Evolutionary conservation across 805 yeast genomes (phyloP).

Genomic region (Komagataella mondaviorum): DNA sequence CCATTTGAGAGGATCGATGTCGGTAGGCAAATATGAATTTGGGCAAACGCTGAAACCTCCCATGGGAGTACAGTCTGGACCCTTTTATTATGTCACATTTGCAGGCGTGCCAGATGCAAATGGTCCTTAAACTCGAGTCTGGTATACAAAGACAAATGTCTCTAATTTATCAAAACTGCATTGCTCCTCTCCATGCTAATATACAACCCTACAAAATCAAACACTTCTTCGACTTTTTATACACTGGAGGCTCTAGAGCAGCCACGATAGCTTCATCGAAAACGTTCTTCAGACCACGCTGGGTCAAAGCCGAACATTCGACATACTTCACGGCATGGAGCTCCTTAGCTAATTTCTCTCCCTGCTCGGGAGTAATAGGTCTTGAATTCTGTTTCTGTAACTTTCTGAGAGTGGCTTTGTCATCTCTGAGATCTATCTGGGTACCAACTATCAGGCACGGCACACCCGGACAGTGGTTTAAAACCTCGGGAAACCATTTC

Average conservation of each 20-base stretch:
- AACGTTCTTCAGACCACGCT: conserved; percentile 93
- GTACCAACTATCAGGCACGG: conserved; percentile 97
- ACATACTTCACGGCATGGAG: conserved; percentile 92
- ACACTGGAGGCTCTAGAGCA: conserved; percentile 92
- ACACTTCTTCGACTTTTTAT: conserved; percentile 73
- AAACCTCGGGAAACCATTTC: conserved; percentile 97
- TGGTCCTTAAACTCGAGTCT: neutral
- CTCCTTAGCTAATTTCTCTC: conserved; percentile 88
- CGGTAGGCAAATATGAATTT: no score
- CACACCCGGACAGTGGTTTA: conserved; percentile 94
- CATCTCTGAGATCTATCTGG: conserved; percentile 89
- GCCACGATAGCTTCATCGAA: conserved; percentile 98
- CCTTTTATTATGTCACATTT: neutral
- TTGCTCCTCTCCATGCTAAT: neutral
- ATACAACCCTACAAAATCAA: conserved; percentile 44
- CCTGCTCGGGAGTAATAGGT: conserved; percentile 78
- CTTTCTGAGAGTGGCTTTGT: conserved; percentile 80
- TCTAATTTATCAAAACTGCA: conserved; percentile 1
- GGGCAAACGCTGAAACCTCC: neutral
- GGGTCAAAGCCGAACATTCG: conserved; percentile 96
- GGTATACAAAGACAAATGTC: neutral
- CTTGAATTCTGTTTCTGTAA: conserved; percentile 81
- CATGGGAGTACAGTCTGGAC: neutral
- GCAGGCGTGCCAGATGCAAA: neutral
- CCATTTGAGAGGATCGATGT: neutral